A percentile compares a stretch with the other conserved stretches of the same genome.
Conservation (phyloP, 495 filamentous ascomycete genomes). For the Elasticomyces elasticus region DNA sequence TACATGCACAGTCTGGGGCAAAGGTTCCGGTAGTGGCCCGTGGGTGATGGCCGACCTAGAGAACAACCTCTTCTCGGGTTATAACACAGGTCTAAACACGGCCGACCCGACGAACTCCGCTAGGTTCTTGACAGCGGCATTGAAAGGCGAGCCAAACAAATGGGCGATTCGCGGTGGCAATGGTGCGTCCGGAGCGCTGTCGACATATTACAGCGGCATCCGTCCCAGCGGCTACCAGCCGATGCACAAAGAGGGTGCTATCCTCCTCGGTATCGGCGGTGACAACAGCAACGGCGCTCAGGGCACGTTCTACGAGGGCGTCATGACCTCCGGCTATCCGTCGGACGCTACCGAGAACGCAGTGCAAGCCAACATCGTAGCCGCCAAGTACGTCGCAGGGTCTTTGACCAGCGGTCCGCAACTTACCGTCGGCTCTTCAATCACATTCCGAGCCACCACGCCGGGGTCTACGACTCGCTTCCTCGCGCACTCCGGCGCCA, state of each 20-base stretch:
- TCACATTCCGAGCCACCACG: constrained; percentile 44
- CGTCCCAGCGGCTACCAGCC: constrained; percentile 49
- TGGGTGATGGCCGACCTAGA: constrained; percentile 56
- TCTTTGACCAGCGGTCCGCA: constrained; percentile 41
- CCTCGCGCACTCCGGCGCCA: constrained; percentile 40
- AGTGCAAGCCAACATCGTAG: constrained; percentile 50
- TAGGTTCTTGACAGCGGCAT: constrained; percentile 43
- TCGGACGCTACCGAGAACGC: constrained; percentile 44
- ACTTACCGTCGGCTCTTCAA: constrained; percentile 39
- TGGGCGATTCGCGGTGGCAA: constrained; percentile 49
- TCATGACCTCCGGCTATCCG: constrained; percentile 50
- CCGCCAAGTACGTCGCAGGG: constrained; percentile 41
- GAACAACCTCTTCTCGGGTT: constrained; percentile 48
- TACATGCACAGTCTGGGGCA: constrained; percentile 39
- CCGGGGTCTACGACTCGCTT: constrained; percentile 41
- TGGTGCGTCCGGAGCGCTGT: constrained; percentile 43
- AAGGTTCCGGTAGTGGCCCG: constrained; percentile 43
- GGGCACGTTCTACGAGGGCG: constrained; percentile 54
- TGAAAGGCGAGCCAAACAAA: constrained; percentile 42
- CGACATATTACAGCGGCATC: constrained; percentile 45
- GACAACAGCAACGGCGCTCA: constrained; percentile 47
- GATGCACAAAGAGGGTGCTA: constrained; percentile 52
- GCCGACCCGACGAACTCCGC: constrained; percentile 39
- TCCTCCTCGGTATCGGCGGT: constrained; percentile 50
- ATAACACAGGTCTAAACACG: constrained; percentile 32